Percentiles rank a stretch among this genome's conserved stretches.
phyloP scores from a whole-genome alignment of 805 yeast species.

The Pichia nanzhaoensis region DNA sequence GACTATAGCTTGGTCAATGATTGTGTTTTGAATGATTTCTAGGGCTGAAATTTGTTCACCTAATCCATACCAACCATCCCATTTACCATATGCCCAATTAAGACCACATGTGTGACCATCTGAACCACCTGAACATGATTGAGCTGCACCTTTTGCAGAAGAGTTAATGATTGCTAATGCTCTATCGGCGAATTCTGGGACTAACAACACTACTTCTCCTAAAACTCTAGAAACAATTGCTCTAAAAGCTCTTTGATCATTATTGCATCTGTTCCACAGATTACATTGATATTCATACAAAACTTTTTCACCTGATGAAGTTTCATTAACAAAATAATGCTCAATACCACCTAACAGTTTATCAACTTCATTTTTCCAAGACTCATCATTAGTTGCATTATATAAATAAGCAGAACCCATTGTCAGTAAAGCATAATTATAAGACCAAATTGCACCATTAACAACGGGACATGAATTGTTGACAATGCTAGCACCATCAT shows the following conservation, averaged over 20 bases:
- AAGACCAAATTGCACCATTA: slow-evolving; percentile 54
- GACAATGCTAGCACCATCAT: slow-evolving; percentile 58
- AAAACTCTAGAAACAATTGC: slow-evolving; percentile 24
- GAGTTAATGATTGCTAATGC: slow-evolving; percentile 29
- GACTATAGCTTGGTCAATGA: slow-evolving; percentile 14
- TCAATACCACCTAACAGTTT: slow-evolving; percentile 33
- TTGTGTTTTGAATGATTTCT: slow-evolving; percentile 60
- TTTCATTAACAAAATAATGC: slow-evolving; percentile 34
- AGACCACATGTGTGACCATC: slow-evolving; percentile 75
- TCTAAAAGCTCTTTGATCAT: slow-evolving; percentile 72
- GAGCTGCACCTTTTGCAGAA: slow-evolving; percentile 65
- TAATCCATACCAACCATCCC: slow-evolving; percentile 65
- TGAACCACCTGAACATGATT: slow-evolving; percentile 63
- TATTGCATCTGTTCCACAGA: slow-evolving; percentile 45
- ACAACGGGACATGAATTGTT: slow-evolving; percentile 42
- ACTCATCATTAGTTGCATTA: slow-evolving; percentile 44
- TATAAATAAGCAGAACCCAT: slow-evolving; percentile 68
- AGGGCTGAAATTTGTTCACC: slow-evolving; percentile 78
- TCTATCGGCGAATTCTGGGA: slow-evolving; percentile 40
- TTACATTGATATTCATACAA: slow-evolving; percentile 62
- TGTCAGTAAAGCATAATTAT: slow-evolving; percentile 60
- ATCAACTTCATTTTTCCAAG: slow-evolving; percentile 36
- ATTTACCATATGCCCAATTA: slow-evolving; percentile 50
- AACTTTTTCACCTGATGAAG: slow-evolving; percentile 22
- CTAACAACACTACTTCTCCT: slow-evolving; percentile 29